Base-by-base conservation (phyloP, 371 early-diverging fungal species). In the Actinomortierella wolfii region DNA sequence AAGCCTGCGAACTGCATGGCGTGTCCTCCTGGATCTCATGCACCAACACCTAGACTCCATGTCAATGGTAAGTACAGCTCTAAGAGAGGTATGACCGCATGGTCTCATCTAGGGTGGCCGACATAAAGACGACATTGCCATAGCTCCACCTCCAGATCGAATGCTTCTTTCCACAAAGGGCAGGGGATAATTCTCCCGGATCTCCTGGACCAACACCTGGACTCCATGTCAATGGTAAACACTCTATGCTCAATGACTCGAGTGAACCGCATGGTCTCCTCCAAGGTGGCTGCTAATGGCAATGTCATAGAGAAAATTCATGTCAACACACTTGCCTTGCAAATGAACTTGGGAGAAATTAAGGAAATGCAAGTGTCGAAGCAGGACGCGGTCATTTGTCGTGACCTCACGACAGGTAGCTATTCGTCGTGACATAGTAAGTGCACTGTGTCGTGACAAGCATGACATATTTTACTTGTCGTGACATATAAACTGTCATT, bases 51-150 rank as follows among this genome's bases (percentile, higher is more conserved):
- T 13, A 52, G 64, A 57, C 54, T 64, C 59, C 13, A 61, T 4
- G 64, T 57, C 64, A 17, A 58, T 55, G 59, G 58, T 58, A 50
- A 54, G 28, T 54, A 54, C 24, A 47, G 29, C 20, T 54, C 61
- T 42, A 43, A 2, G 18, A 45, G 50, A 23, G 51, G 13, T 43
- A 54, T 51, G 26, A 54, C 65, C 39, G 65, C 65, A 57, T 54
- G 58, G 56, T 53, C 59, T 64, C 59, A 58, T 64, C 58, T 34
- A 58, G 50, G 65, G 59, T 23, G 59, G 59, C 51, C 54, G 62
- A 11, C 34, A 34, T 34, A 11, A 11, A 11, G 34, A 4, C 11
- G 11, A 34, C 11, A 39, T 20, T 25, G n/a, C 23, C 29, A 29
- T 50, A 26, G n/a, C 52, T 20, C 20, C 52, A 51, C 39, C 34